These are phyloP conservation scores for Nannochloris sp. DNA, from an alignment of 139 green algal species.

Conservation along the genomic window DNA sequence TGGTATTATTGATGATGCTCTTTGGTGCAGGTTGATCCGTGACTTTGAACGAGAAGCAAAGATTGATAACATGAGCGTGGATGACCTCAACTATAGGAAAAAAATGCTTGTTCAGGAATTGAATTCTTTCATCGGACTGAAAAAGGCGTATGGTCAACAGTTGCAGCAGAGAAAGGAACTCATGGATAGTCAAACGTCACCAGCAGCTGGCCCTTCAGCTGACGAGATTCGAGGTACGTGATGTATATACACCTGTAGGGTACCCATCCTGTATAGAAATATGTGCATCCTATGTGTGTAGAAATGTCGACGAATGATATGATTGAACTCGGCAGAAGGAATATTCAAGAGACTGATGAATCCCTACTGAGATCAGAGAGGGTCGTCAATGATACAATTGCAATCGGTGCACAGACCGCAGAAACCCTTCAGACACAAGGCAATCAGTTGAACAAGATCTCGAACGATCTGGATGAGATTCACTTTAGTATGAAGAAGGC, in stretches of 20 bases:
- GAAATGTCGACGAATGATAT: conserved; percentile 66
- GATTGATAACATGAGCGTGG: conserved; percentile 54
- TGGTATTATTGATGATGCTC: background rate
- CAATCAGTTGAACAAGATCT: conserved; percentile 62
- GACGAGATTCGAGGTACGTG: conserved; percentile 10
- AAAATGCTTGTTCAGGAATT: conserved; percentile 60
- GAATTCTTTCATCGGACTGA: conserved; percentile 68
- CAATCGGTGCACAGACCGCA: conserved; percentile 70
- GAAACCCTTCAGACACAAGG: conserved; percentile 66
- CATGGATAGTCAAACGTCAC: conserved; percentile 12
- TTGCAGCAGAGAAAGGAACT: conserved; percentile 24
- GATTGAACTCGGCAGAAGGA: conserved; percentile 56
- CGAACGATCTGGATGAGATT: conserved; percentile 79
- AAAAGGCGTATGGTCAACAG: conserved; percentile 48
- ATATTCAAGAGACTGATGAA: conserved; percentile 65
- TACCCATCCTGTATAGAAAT: background rate
- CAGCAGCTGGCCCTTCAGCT: background rate
- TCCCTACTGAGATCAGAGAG: conserved; percentile 51
- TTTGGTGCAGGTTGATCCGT: conserved; percentile 63
- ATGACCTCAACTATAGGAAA: conserved; percentile 56
- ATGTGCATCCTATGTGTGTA: conserved; percentile 25
- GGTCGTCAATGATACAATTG: conserved; percentile 65
- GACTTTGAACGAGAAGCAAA: conserved; percentile 84
- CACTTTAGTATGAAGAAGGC: conserved; percentile 86
- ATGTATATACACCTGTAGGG: background rate